A percentile compares a stretch with the other conserved stretches of the same genome.
phyloP scores from a whole-genome alignment of 371 early-diverging fungal genomes.

The Circinella minor region DNA sequence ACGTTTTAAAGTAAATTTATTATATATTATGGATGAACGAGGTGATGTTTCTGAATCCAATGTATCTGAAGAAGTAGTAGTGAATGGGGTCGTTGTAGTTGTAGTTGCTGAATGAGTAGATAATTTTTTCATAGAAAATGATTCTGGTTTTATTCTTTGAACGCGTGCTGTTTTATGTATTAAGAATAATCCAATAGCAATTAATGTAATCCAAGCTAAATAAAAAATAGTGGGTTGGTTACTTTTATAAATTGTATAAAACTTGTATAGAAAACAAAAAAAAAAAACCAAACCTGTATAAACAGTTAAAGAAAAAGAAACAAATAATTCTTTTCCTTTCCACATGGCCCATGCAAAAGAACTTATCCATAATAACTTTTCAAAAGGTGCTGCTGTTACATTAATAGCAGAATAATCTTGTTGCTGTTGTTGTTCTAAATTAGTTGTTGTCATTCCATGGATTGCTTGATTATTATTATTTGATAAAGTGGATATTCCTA shows the following conservation, averaged over 20 bases:
- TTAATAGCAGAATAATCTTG: conserved; percentile 6
- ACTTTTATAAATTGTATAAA: no score
- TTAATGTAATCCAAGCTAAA: not conserved
- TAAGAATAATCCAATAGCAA: not conserved
- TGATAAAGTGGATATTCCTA: not conserved
- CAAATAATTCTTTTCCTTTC: not conserved
- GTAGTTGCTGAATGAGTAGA: not conserved
- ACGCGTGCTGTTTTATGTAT: conserved; percentile 2
- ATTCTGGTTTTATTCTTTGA: not conserved
- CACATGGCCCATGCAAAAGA: conserved; percentile 35
- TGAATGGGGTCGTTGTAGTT: not conserved
- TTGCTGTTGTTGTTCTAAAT: not conserved
- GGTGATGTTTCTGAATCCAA: not conserved
- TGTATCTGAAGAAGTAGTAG: not conserved
- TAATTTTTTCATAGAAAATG: not conserved
- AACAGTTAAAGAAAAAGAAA: not conserved
- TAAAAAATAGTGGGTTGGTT: not conserved
- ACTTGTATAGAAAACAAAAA: not conserved
- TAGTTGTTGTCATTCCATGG: conserved; percentile 4
- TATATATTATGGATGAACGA: not conserved
- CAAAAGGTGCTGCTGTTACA: conserved; percentile 23
- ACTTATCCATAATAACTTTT: conserved; percentile 33
- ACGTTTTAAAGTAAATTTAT: not conserved
- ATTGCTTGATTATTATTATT: not conserved
- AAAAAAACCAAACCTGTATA: not conserved